Evolutionary conservation across 176 grass and related monocot species (phyloP).

Genomic region (Musa itinerans): DNA sequence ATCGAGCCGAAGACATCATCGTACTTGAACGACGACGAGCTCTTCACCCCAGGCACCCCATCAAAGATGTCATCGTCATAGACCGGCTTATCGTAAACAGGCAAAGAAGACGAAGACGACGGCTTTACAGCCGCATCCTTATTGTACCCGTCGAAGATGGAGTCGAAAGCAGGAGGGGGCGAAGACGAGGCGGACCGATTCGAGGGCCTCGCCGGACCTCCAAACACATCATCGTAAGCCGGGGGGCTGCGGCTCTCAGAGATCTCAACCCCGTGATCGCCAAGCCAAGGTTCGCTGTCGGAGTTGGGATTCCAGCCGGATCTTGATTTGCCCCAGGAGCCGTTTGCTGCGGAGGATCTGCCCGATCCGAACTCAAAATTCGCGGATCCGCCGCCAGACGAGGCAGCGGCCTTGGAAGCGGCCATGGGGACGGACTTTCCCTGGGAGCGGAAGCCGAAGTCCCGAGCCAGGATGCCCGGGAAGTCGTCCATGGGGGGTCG

Average conservation of each 20-base stretch:
- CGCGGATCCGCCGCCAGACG: not conserved
- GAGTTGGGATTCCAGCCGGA: slow-evolving; percentile 8
- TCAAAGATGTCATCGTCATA: slow-evolving; percentile 49
- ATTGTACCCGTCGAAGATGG: slow-evolving; percentile 18
- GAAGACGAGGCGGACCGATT: slow-evolving; percentile 9
- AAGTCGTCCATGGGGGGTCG: slow-evolving; percentile 1
- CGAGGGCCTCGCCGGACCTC: slow-evolving; percentile 7
- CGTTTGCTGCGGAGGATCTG: not conserved
- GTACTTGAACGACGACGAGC: slow-evolving; percentile 36
- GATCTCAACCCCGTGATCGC: slow-evolving; percentile 26
- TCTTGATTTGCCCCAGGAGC: slow-evolving; percentile 1
- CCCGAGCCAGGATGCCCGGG: slow-evolving; percentile 17
- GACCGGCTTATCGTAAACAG: slow-evolving; percentile 24
- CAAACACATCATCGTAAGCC: slow-evolving; percentile 38
- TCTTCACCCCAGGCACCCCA: slow-evolving; percentile 35
- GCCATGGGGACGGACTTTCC: slow-evolving; percentile 46
- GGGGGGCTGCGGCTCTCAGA: slow-evolving; percentile 12
- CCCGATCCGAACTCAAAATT: slow-evolving; percentile 1
- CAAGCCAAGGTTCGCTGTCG: not conserved
- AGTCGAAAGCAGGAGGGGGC: slow-evolving; percentile 17
- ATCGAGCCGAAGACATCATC: slow-evolving; percentile 49
- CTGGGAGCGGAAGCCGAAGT: slow-evolving; percentile 45
- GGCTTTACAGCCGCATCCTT: slow-evolving; percentile 5
- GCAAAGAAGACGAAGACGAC: slow-evolving; percentile 9
- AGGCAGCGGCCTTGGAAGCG: slow-evolving; percentile 10